Conservation (phyloP, 306 rosid species). For the Prunus padus region DNA sequence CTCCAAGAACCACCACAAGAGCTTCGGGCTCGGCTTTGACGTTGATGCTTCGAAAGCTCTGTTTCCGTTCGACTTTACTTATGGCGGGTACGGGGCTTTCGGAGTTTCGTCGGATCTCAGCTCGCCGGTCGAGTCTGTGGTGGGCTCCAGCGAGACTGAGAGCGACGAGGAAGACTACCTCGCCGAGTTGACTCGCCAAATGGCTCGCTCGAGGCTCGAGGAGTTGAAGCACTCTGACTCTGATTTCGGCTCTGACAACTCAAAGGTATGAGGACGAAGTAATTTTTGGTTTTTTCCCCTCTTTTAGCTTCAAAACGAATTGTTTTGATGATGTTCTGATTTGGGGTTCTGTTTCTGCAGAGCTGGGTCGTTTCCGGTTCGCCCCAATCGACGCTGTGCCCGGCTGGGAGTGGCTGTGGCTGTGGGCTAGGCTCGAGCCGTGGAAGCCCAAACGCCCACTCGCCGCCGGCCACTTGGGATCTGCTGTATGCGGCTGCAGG, state of each 20-base stretch:
- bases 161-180: constrained; percentile 74
- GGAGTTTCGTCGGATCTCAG: constrained; percentile 39
- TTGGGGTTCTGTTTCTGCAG: constrained; percentile 22
- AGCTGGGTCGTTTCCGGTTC: constrained; percentile 34
- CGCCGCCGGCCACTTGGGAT: constrained; percentile 54
- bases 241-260: constrained; percentile 13
- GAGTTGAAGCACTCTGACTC: constrained; percentile 7
- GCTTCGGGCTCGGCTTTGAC: constrained; percentile 3
- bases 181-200: constrained; percentile 54
- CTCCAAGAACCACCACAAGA: not conserved
- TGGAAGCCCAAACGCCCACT: constrained; percentile 51
- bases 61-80: constrained; percentile 39
- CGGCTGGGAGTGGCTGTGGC: constrained; percentile 42
- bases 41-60: not conserved
- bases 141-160: constrained; percentile 67
- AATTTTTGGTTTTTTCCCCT: not conserved
- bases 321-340: not conserved
- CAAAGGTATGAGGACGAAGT: constrained; percentile 33
- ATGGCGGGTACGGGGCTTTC: constrained; percentile 29
- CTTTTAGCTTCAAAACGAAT: not conserved
- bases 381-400: constrained; percentile 68
- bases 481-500: constrained; percentile 74
- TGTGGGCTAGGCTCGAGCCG: constrained; percentile 51
- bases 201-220: constrained; percentile 50
- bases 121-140: constrained; percentile 63